phyloP scores from a whole-genome alignment of 192 early-diverging fungal species.

The Cladochytrium replicatum region DNA sequence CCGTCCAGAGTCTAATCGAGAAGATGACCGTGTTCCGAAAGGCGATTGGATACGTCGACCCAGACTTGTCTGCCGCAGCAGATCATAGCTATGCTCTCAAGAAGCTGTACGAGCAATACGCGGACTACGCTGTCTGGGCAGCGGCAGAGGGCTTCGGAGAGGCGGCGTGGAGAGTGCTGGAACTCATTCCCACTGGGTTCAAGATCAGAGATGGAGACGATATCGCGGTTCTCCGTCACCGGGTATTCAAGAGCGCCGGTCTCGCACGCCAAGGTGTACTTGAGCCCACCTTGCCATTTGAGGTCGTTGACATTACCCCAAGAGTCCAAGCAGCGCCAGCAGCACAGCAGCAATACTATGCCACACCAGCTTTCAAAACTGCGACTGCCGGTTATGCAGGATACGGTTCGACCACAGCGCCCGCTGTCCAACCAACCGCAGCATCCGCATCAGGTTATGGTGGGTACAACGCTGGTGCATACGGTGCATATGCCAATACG shows the following conservation, averaged over 20 bases:
- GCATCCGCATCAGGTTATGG: too few species aligned
- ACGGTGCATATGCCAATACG: too few species aligned
- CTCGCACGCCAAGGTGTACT: conserved; percentile 19
- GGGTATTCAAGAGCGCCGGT: conserved; percentile 47
- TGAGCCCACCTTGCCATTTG: conserved; percentile 53
- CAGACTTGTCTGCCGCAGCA: conserved; percentile 44
- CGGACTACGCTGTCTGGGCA: conserved; percentile 74
- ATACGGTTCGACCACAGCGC: conserved; percentile 2
- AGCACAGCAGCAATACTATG: conserved; percentile 1
- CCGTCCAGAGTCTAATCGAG: conserved; percentile 74
- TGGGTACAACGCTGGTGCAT: too few species aligned
- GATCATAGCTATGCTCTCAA: conserved; percentile 39
- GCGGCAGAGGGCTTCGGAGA: conserved; percentile 65
- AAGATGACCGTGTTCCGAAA: conserved; percentile 88
- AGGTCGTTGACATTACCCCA: conserved; percentile 36
- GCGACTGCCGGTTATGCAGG: conserved; percentile 1
- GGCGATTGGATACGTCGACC: conserved; percentile 84
- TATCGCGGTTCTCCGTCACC: conserved; percentile 63
- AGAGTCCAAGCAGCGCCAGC: conserved; percentile 4
- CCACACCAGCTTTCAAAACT: background rate
- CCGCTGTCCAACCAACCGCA: background rate
- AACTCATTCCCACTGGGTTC: conserved; percentile 61
- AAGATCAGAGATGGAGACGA: conserved; percentile 20
- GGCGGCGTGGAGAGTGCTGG: conserved; percentile 68
- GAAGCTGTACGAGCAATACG: conserved; percentile 71